phyloP scores from a whole-genome alignment of 1,284 basidiomycete genomes.

The Athelia sp. region DNA sequence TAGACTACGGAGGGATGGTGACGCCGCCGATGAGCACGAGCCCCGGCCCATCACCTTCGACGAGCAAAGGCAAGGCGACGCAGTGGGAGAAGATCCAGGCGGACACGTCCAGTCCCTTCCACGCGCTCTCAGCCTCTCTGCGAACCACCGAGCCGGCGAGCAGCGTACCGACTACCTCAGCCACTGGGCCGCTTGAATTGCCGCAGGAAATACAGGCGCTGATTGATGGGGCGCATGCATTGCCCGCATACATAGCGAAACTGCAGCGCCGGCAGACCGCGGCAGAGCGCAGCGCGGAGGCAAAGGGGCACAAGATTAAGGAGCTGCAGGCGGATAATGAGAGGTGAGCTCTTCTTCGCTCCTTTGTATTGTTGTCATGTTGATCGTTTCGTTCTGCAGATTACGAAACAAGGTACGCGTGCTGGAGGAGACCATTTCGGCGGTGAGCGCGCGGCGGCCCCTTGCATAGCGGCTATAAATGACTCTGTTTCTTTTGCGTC shows the following conservation, averaged over 20 bases:
- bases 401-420: background rate
- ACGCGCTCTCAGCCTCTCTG: background rate
- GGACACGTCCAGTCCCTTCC: background rate
- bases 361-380: background rate
- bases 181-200: background rate
- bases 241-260: slow-evolving; percentile 31
- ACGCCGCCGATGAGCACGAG: background rate
- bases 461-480: background rate
- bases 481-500: too few relatives aligned
- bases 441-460: background rate
- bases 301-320: slow-evolving; percentile 33
- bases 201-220: background rate
- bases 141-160: background rate
- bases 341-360: slow-evolving; percentile 14
- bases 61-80: background rate
- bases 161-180: background rate
- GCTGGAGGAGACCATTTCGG: slow-evolving; percentile 1
- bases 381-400: background rate
- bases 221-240: background rate
- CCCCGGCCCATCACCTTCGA: background rate
- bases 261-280: slow-evolving; percentile 35
- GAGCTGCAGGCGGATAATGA: slow-evolving; percentile 27
- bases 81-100: background rate
- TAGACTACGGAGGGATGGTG: background rate
- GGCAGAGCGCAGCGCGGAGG: slow-evolving; percentile 28